Evolutionary conservation across 495 filamentous ascomycete genomes (phyloP).

Genomic region (Podospora fimiseda): DNA sequence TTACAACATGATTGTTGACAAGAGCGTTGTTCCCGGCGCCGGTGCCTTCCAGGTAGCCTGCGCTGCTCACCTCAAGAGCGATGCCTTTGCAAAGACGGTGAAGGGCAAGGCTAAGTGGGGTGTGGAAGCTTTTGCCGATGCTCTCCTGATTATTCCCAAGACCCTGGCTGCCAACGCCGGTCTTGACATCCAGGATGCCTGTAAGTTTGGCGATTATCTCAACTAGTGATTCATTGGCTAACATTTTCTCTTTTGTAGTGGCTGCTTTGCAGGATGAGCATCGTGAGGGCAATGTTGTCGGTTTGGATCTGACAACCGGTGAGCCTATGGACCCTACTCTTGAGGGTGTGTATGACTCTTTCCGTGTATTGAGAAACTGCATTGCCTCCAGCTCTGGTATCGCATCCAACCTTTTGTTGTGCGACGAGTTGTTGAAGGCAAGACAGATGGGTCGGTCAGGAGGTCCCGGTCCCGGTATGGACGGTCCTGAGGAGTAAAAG

Average conservation of each 20-base stretch:
- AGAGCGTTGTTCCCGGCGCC: conserved; percentile 87
- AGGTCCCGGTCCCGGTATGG: conserved; percentile 49
- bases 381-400: conserved; percentile 93
- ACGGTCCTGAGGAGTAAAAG: conserved; percentile 41
- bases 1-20: conserved; percentile 98
- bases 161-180: conserved; percentile 93
- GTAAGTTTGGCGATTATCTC: conserved; percentile 43
- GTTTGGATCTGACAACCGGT: conserved; percentile 77
- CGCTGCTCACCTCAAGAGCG: conserved; percentile 78
- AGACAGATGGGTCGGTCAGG: conserved; percentile 73
- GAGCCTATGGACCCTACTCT: conserved; percentile 94
- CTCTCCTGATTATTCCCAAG: conserved; percentile 90
- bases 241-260: conserved; percentile 43
- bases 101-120: conserved; percentile 98
- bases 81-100: conserved; percentile 74
- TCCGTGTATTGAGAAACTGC: conserved; percentile 86
- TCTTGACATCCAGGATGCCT: conserved; percentile 89
- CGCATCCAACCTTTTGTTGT: conserved; percentile 88
- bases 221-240: conserved; percentile 5
- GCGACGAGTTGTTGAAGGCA: conserved; percentile 95
- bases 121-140: conserved; percentile 89
- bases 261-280: conserved; percentile 81
- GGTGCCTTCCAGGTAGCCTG: conserved; percentile 96
- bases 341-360: conserved; percentile 91
- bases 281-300: conserved; percentile 75